Evolutionary conservation across 768 basidiomycete genomes (phyloP), one percentile per base, ranked within the genome.

Genomic region (Daedaleopsis nitida): DNA sequence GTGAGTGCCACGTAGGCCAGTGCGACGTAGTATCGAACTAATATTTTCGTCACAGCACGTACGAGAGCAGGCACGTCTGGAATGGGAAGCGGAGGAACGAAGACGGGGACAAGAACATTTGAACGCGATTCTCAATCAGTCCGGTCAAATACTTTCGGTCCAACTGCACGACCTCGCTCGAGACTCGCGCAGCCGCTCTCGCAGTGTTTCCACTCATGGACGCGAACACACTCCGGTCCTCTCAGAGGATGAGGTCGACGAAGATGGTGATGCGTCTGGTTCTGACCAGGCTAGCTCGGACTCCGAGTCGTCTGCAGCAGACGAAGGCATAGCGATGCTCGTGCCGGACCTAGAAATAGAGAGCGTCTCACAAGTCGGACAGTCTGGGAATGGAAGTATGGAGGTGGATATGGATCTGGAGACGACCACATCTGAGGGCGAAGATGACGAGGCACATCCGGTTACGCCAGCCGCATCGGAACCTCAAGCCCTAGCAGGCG

Each of bases 51-150:
- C 55, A 17, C 63, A 92, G 91, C 85, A 92, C 74, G 82, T 94
- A 17, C 85, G 90, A 5, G 87, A 91, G 60, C 83, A 87, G 66
- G 81, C 86, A 62, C 78, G 88, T 38, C 76, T 83, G 44, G 80
- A 78, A 54, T 76, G 79, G 13, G 90, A 91, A 69, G 88, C 80
- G 17, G 94, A 97, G 73, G 91, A 95, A 72, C 81, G 86, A 64
- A 81, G 85, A 35, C 80, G 87, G 6, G 93, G 95, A 0, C 89
- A 89, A 62, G 86, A 88, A 64, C 95, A 97, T 74, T 81, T 98
- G 21, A 91, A 96, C 72, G 92, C 89, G 5, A 92, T 98, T 64
- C 78, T 98, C 49, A 86, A 94, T 73, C 90, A 96, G 68, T 96
- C 93, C 38, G 91, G 91, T 0, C 87, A 89, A 51, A 86, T 96